Conservation (phyloP, 768 basidiomycete species). For the Cytidiella melzeri region DNA sequence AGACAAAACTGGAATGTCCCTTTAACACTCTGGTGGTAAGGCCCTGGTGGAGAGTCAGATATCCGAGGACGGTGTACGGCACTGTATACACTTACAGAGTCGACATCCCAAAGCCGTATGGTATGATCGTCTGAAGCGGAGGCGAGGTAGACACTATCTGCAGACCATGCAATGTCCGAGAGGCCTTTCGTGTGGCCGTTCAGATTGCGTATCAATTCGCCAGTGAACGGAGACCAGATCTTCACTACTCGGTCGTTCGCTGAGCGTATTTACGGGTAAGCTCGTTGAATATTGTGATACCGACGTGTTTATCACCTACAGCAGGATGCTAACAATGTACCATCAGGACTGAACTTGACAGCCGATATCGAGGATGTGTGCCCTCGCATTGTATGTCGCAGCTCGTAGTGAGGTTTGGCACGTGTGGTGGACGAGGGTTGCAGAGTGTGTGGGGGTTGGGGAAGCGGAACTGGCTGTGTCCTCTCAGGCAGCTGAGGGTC, state of each 20-base stretch:
- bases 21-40: slow-evolving; percentile 63
- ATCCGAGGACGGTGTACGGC: not conserved
- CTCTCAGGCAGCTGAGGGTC: slow-evolving; percentile 71
- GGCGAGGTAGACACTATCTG: slow-evolving; percentile 75
- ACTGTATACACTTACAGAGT: slow-evolving; percentile 40
- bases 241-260: slow-evolving; percentile 76
- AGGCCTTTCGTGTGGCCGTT: slow-evolving; percentile 76
- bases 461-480: slow-evolving; percentile 33
- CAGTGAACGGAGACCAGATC: slow-evolving; percentile 78
- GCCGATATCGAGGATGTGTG: slow-evolving; percentile 83
- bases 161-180: slow-evolving; percentile 86
- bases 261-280: slow-evolving; percentile 24
- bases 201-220: slow-evolving; percentile 68
- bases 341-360: slow-evolving; percentile 89
- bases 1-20: slow-evolving; percentile 84
- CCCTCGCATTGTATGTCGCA: slow-evolving; percentile 61
- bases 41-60: slow-evolving; percentile 38
- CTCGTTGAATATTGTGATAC: not conserved
- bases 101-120: slow-evolving; percentile 84
- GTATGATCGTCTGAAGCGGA: slow-evolving; percentile 92
- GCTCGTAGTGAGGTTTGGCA: slow-evolving; percentile 56
- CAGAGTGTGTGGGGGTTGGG: slow-evolving; percentile 30
- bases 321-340: slow-evolving; percentile 78
- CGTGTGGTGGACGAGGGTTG: slow-evolving; percentile 22
- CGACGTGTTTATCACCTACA: slow-evolving; percentile 39